Conservation (phyloP, 768 basidiomycete species). For the Gyrodon lividus region DNA sequence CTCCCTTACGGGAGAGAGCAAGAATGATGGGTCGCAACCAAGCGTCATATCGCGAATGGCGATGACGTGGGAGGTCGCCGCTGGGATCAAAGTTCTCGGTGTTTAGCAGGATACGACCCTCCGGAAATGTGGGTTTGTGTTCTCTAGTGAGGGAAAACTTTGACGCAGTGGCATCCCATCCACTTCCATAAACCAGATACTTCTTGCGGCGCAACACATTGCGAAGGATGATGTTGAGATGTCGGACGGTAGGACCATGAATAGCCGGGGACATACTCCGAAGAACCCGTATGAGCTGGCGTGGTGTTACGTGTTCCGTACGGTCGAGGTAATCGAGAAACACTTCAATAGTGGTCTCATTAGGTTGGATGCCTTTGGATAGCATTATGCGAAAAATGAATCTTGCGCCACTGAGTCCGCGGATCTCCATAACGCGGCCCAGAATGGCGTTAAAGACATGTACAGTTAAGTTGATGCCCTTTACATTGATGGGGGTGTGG, state of each 20-base stretch:
- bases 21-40: conserved; percentile 43
- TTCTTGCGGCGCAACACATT: conserved; percentile 54
- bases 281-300: conserved; percentile 47
- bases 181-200: conserved; percentile 39
- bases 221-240: conserved; percentile 56
- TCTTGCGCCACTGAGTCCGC: conserved; percentile 49
- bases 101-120: conserved; percentile 14
- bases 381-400: conserved; percentile 57
- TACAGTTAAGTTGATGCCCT: conserved; percentile 34
- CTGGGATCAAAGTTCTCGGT: conserved; percentile 46
- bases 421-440: conserved; percentile 44
- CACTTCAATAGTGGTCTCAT: conserved; percentile 53
- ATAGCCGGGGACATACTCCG: conserved; percentile 41
- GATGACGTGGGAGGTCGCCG: conserved; percentile 42
- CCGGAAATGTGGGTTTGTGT: conserved; percentile 5
- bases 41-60: conserved; percentile 28
- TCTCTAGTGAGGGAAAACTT: conserved; percentile 37
- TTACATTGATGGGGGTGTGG: conserved; percentile 27
- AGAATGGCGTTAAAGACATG: conserved; percentile 65
- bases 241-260: conserved; percentile 51
- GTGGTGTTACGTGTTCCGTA: conserved; percentile 42
- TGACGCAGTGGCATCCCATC: conserved; percentile 46
- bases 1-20: conserved; percentile 45
- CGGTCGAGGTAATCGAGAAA: conserved; percentile 53
- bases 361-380: conserved; percentile 46